phyloP scores from a whole-genome alignment of 352 stramenopile genomes.

The Globisporangium mamillatum region DNA sequence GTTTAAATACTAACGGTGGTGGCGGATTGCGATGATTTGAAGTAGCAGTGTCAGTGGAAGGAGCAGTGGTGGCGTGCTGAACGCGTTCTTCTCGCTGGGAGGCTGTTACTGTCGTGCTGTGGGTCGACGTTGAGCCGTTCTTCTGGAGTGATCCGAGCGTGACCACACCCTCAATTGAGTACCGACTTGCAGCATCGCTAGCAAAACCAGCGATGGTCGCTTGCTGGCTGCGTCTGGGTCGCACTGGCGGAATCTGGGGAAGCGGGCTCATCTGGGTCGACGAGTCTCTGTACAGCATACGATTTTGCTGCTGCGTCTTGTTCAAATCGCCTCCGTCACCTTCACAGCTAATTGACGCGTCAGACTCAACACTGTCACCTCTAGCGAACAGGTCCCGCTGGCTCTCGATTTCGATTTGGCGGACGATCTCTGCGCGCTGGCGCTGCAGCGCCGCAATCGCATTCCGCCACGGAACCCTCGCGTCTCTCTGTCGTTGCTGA shows the following conservation, averaged over 20 bases:
- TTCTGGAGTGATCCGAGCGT: slow-evolving; percentile 35
- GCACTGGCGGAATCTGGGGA: not conserved
- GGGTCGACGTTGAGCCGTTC: not conserved
- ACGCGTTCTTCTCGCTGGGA: not conserved
- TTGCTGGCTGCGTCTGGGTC: not conserved
- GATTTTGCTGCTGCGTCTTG: not conserved
- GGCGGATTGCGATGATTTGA: not conserved
- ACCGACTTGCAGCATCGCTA: slow-evolving; percentile 28
- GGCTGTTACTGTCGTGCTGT: not conserved
- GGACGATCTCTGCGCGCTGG: slow-evolving; percentile 40
- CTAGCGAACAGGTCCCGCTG: not conserved
- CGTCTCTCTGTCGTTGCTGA: slow-evolving; percentile 13
- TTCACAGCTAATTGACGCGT: not conserved
- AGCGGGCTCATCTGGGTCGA: slow-evolving; percentile 16
- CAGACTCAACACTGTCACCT: not conserved
- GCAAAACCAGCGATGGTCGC: not conserved
- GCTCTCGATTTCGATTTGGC: slow-evolving; percentile 41
- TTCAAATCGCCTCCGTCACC: not conserved
- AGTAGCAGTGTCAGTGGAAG: not conserved
- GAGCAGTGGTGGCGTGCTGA: not conserved
- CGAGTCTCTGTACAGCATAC: slow-evolving; percentile 5
- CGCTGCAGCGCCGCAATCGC: slow-evolving; percentile 45
- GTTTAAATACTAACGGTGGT: not conserved
- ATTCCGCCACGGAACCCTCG: slow-evolving; percentile 21
- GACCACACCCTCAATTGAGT: slow-evolving; percentile 59